phyloP scores from a whole-genome alignment of 1,284 basidiomycete genomes.

The Leccinum cinnamomeum region DNA sequence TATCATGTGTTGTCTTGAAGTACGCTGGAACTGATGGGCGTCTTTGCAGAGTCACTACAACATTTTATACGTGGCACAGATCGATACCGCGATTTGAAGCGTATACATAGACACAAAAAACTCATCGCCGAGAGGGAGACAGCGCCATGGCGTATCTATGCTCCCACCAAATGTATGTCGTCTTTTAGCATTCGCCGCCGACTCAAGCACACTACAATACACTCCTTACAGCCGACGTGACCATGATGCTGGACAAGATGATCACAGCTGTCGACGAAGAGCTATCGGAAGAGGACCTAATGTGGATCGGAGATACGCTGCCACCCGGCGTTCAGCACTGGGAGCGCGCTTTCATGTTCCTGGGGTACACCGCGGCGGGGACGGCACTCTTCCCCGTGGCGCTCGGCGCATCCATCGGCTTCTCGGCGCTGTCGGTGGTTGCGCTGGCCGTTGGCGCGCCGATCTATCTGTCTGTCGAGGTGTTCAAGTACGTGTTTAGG shows the following conservation, averaged over 20 bases:
- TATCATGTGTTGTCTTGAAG: background rate
- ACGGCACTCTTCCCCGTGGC: no score
- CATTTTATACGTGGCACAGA: background rate
- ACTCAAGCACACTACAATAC: no score
- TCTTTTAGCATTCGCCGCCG: no score
- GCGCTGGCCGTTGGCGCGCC: no score
- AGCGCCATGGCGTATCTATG: constrained; percentile 14
- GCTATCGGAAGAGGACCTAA: background rate
- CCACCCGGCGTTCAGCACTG: no score
- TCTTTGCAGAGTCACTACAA: constrained; percentile 18
- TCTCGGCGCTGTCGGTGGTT: no score
- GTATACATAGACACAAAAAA: constrained; percentile 15
- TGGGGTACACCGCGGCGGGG: no score
- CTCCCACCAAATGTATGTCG: constrained; percentile 21
- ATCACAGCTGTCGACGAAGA: constrained; percentile 20
- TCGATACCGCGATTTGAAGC: constrained; percentile 19
- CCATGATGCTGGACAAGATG: background rate
- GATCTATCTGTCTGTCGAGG: no score
- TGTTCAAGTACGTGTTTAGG: no score
- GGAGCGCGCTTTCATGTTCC: no score
- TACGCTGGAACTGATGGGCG: constrained; percentile 3
- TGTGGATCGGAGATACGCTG: no score
- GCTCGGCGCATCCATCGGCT: no score
- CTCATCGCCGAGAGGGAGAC: constrained; percentile 23
- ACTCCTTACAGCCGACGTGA: constrained; percentile 18